Percentiles rank a stretch among this genome's conserved stretches.
Evolutionary conservation across 208 protist species (phyloP).

Genomic region (Trypanosoma brucei): DNA sequence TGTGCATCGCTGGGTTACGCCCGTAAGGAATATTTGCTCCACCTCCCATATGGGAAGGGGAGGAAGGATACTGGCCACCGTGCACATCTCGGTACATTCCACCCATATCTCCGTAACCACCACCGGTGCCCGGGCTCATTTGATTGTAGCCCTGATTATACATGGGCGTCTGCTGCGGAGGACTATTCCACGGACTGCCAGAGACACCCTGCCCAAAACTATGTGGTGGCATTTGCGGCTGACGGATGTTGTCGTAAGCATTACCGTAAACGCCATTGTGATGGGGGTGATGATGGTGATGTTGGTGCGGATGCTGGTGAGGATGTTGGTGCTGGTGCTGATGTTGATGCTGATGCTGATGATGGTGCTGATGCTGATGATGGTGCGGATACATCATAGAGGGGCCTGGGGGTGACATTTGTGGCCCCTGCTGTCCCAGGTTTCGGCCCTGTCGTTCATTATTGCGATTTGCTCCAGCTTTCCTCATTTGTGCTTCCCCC

Average conservation of each 20-base stretch:
- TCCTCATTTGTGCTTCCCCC: constrained; percentile 10
- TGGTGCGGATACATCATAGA: constrained; percentile 20
- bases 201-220: constrained; percentile 27
- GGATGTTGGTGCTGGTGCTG: constrained; percentile 1
- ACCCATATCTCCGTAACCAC: constrained; percentile 21
- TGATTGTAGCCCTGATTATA: constrained; percentile 30
- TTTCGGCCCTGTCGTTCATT: constrained; percentile 12
- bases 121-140: constrained; percentile 9
- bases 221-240: constrained; percentile 23
- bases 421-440: constrained; percentile 24
- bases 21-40: constrained; percentile 32
- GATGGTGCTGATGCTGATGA: constrained; percentile 22
- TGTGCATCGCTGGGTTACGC: constrained; percentile 30
- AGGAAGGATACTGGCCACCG: constrained; percentile 21
- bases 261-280: constrained; percentile 26
- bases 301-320: neutral
- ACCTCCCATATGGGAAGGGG: constrained; percentile 26
- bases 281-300: constrained; percentile 7
- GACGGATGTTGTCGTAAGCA: constrained; percentile 19
- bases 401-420: constrained; percentile 15
- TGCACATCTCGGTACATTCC: constrained; percentile 10
- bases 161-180: constrained; percentile 43
- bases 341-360: constrained; percentile 8
- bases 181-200: constrained; percentile 17
- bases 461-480: constrained; percentile 18